These are phyloP conservation scores for Monilinia aucupariae DNA, from an alignment of 2,329 filamentous ascomycete genomes.

Conservation along the genomic window DNA sequence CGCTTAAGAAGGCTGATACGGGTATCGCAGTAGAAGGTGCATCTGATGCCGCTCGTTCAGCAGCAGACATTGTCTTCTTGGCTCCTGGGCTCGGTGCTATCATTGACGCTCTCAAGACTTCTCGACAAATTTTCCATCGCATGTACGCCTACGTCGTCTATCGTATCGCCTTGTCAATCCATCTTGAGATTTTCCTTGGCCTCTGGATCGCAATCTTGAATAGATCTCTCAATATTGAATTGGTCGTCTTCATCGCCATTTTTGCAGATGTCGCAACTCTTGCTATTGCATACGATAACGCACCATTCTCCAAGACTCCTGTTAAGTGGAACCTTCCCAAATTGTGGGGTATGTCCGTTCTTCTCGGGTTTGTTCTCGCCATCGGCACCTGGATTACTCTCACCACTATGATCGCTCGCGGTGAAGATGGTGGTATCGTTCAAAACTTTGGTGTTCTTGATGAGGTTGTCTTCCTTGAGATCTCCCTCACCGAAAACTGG, in stretches of 20 bases:
- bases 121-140: slow-evolving; percentile 90
- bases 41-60: slow-evolving; percentile 83
- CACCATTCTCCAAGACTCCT: slow-evolving; percentile 75
- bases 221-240: slow-evolving; percentile 73
- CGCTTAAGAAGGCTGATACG: slow-evolving; percentile 91
- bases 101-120: slow-evolving; percentile 88
- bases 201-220: slow-evolving; percentile 89
- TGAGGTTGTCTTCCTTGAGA: slow-evolving; percentile 80
- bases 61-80: slow-evolving; percentile 90
- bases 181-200: slow-evolving; percentile 86
- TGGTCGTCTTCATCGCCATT: slow-evolving; percentile 91
- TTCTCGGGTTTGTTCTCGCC: slow-evolving; percentile 75
- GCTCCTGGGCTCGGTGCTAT: slow-evolving; percentile 86
- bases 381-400: slow-evolving; percentile 84
- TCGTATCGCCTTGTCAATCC: slow-evolving; percentile 86
- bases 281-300: slow-evolving; percentile 90
- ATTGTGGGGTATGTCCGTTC: slow-evolving; percentile 86
- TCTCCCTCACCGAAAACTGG: slow-evolving; percentile 91
- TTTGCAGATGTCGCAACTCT: slow-evolving; percentile 90
- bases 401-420: slow-evolving; percentile 70
- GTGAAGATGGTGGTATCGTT: slow-evolving; percentile 73
- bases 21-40: slow-evolving; percentile 93
- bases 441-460: slow-evolving; percentile 83
- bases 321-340: slow-evolving; percentile 96
- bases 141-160: slow-evolving; percentile 97